Conservation (phyloP, 1,139 yeast genomes). For the Zygoascus sp. region DNA sequence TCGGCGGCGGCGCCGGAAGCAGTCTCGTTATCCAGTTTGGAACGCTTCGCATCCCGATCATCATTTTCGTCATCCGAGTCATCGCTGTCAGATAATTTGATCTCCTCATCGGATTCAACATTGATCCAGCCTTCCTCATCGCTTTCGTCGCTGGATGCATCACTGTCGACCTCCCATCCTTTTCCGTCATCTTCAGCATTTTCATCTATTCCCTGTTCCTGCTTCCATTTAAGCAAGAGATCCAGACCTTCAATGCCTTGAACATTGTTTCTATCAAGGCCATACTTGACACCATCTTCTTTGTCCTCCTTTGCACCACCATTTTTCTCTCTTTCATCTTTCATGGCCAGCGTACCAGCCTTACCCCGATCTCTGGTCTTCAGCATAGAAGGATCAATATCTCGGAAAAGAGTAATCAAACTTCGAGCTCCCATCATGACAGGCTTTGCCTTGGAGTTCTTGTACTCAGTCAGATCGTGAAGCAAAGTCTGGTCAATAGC, state of each 20-base stretch:
- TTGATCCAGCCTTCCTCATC: slow-evolving; percentile 52
- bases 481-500: slow-evolving; percentile 83
- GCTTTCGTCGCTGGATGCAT: slow-evolving; percentile 57
- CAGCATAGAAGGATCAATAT: slow-evolving; percentile 94
- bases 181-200: slow-evolving; percentile 42
- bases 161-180: slow-evolving; percentile 45
- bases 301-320: slow-evolving; percentile 18
- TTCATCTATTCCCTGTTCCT: slow-evolving; percentile 52
- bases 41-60: slow-evolving; percentile 26
- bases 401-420: slow-evolving; percentile 81
- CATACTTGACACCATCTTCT: slow-evolving; percentile 44
- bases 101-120: slow-evolving; percentile 53
- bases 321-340: slow-evolving; percentile 30
- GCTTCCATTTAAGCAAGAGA: slow-evolving; percentile 81
- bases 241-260: slow-evolving; percentile 83
- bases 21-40: slow-evolving; percentile 21
- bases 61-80: slow-evolving; percentile 33
- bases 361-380: slow-evolving; percentile 88
- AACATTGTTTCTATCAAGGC: slow-evolving; percentile 44
- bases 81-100: slow-evolving; percentile 41
- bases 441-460: slow-evolving; percentile 88
- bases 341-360: slow-evolving; percentile 74
- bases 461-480: slow-evolving; percentile 85
- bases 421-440: slow-evolving; percentile 93
- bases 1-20: slow-evolving; percentile 34